A percentile compares a stretch with the other conserved stretches of the same genome.
Evolutionary conservation across 768 basidiomycete genomes (phyloP).

Genomic region (Amanita inopinata): DNA sequence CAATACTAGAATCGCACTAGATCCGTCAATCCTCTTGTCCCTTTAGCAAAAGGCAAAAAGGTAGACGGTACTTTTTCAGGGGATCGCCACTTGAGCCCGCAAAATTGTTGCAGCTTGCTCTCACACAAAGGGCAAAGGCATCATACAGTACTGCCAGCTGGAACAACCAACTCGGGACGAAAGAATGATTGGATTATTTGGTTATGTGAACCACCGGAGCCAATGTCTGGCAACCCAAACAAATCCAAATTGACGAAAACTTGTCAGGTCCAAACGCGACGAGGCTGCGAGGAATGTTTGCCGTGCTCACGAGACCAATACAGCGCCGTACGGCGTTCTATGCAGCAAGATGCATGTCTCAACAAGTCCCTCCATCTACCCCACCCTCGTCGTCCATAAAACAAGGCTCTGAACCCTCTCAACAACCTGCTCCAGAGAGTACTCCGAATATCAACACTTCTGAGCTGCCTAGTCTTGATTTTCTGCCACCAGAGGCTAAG

Average conservation of each 20-base stretch:
- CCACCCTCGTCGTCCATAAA: conserved; percentile 12
- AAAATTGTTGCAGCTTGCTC: too few species aligned
- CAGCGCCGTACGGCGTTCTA: conserved; percentile 23
- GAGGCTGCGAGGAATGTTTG: conserved; percentile 10
- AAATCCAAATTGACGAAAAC: background rate
- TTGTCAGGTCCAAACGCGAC: background rate
- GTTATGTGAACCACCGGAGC: background rate
- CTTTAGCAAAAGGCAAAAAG: too few species aligned
- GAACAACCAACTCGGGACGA: too few species aligned
- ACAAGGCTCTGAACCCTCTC: background rate
- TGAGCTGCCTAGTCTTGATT: conserved; percentile 48
- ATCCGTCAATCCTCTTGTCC: too few species aligned
- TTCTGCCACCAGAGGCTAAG: conserved; percentile 41
- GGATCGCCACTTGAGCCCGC: too few species aligned
- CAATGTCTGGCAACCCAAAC: background rate
- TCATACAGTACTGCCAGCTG: too few species aligned
- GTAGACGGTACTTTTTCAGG: too few species aligned
- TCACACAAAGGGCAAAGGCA: too few species aligned
- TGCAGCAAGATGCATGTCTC: conserved; percentile 27
- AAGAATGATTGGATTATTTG: too few species aligned
- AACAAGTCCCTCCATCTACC: conserved; percentile 17
- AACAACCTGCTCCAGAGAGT: background rate
- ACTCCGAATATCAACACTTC: background rate
- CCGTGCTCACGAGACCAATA: conserved; percentile 25
- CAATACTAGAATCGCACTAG: too few species aligned